These are phyloP conservation scores for Suillus subaureus DNA, from an alignment of 768 basidiomycete species.

Conservation along the genomic window DNA sequence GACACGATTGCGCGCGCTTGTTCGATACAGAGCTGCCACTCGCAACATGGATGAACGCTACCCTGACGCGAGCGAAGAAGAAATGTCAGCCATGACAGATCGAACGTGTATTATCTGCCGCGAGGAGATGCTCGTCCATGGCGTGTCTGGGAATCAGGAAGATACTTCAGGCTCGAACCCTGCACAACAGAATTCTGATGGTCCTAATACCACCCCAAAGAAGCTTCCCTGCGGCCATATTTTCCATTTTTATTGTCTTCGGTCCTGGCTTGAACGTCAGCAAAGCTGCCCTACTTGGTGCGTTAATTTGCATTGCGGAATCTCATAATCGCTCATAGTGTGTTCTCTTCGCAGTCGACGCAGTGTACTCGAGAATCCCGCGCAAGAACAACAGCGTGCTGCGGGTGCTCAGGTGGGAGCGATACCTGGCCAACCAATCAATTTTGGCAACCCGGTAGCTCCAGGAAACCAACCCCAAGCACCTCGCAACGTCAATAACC, in stretches of 20 bases:
- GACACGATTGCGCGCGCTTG: constrained; percentile 81
- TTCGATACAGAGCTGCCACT: constrained; percentile 92
- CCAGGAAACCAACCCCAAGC: constrained; percentile 11
- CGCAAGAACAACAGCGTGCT: constrained; percentile 34
- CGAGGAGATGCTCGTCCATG: constrained; percentile 80
- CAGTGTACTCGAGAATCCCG: constrained; percentile 64
- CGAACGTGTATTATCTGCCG: constrained; percentile 97
- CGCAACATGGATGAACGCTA: constrained; percentile 96
- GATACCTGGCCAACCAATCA: constrained; percentile 34
- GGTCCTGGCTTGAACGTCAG: constrained; percentile 97
- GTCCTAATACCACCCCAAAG: constrained; percentile 95
- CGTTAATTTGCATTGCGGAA: constrained; percentile 28
- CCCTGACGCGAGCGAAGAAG: constrained; percentile 87
- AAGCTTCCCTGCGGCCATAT: constrained; percentile 96
- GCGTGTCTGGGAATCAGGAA: constrained; percentile 25
- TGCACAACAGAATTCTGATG: constrained; percentile 45
- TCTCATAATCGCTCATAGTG: constrained; percentile 16
- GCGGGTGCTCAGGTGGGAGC: constrained; percentile 29
- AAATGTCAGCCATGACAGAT: constrained; percentile 80
- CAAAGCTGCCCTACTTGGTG: constrained; percentile 99
- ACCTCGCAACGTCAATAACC: constrained; percentile 49
- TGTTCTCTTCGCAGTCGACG: constrained; percentile 54
- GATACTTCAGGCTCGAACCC: constrained; percentile 22
- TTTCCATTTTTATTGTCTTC: constrained; percentile 96
- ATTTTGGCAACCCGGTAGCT: constrained; percentile 29